Evolutionary conservation across 2,329 filamentous ascomycete species (phyloP), one percentile per base, ranked within the genome.

Genomic region (Cucurbitaria berberidis): DNA sequence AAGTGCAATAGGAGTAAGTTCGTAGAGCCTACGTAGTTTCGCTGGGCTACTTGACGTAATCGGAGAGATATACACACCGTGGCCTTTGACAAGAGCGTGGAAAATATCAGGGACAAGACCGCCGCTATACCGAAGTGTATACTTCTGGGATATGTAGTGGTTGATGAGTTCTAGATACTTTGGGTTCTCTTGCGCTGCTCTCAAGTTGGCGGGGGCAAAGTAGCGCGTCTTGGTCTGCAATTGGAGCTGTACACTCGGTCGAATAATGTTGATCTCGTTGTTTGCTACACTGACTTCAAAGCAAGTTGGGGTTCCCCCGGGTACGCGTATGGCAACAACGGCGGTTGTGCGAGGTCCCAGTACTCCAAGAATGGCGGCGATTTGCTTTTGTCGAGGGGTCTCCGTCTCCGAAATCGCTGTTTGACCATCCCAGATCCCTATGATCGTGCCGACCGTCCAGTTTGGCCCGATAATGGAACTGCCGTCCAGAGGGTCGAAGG

Each of bases 401-500:
- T 60, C 52, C n/a, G 60, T 52, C 8, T 27, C 2, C 1, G 48
- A 51, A 1, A 74, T 39, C 3, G 71, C 72, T 1, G 62, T 61
- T 1, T 40, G 3, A 1, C 69, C 68, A 22, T 67, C 60, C 72
- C 85, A 88, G 34, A 88, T 71, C 7, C 85, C 84, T 15, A 86
- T 72, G 51, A 88, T 87, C 41, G 83, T 86, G 67, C 83, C 72
- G 7, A 74, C 72, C 2, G 68, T 68, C 72, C 72, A 74, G 51
- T 74, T 74, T 11, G 72, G 67, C 2, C 68, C 67, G 43, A 74
- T 74, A 54, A 88, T 87, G 41, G 84, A 86, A 68, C 82, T 85
- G 10, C 85, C 85, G 59, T 88, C 85, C 0, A 88, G 78, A 0
- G 85, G 85, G 60, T 88, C 85, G 60, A 87, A 88, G 0, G 84